These are phyloP conservation scores for Fomitopsis pinicola DNA, from an alignment of 1,284 basidiomycete species.

Conservation along the genomic window DNA sequence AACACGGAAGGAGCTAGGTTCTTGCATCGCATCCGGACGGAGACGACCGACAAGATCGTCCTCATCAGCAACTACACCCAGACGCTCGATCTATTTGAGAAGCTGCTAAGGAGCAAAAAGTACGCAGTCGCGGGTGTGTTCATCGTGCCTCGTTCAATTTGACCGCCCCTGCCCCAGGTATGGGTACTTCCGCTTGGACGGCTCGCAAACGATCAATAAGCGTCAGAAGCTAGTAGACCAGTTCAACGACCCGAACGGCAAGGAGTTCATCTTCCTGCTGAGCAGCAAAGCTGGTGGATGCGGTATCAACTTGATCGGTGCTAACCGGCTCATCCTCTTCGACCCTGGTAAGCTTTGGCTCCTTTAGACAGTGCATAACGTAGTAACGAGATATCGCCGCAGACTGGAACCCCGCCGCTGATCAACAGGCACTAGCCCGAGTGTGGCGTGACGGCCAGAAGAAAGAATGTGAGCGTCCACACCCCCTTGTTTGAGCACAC, in stretches of 20 bases:
- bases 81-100: slow-evolving; percentile 93
- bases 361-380: neutral
- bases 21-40: slow-evolving; percentile 74
- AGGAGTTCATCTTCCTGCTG: slow-evolving; percentile 94
- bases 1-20: slow-evolving; percentile 50
- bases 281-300: slow-evolving; percentile 98
- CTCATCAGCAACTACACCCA: slow-evolving; percentile 99
- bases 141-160: neutral
- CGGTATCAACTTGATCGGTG: slow-evolving; percentile 97
- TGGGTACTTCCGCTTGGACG: slow-evolving; percentile 90
- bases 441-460: slow-evolving; percentile 99
- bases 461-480: slow-evolving; percentile 84
- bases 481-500: neutral
- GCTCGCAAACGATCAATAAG: slow-evolving; percentile 91
- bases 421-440: slow-evolving; percentile 97
- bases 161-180: slow-evolving; percentile 51
- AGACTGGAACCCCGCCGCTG: slow-evolving; percentile 99
- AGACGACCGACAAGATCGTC: slow-evolving; percentile 96
- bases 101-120: slow-evolving; percentile 81
- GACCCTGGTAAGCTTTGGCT: slow-evolving; percentile 73
- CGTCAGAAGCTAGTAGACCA: slow-evolving; percentile 96
- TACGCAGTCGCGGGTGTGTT: slow-evolving; percentile 28
- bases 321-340: slow-evolving; percentile 93
- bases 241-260: slow-evolving; percentile 95
- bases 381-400: neutral